Evolutionary conservation across 176 grass and related monocot species (phyloP), one percentile per base, ranked within the genome.

Genomic region (Oryza meridionalis): DNA sequence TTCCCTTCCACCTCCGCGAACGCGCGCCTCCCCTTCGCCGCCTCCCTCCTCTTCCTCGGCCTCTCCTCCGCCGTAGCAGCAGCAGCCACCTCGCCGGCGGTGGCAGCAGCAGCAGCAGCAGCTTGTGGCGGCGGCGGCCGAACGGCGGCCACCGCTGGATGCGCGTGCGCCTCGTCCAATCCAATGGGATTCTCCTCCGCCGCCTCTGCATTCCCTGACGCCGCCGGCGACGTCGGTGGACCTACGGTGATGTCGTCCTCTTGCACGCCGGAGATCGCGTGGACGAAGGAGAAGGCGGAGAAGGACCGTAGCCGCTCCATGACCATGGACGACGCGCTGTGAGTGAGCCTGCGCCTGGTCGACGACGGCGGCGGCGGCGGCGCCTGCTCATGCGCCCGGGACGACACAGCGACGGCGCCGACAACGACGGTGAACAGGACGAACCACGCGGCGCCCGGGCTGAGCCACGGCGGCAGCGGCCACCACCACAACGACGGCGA

Each of bases 401-500:
- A 87, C 76, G 80, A 6, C 47, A 64, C 4, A 37, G 46, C 81
- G 61, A 88, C 77, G 76, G 77, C 81, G 38, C 62, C 21, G 63
- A 88, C 70, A 7, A 89, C 11, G 49, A 31, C 70, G 63, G 69
- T 88, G 76, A 88, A 80, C 59, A 88, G 62, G 76, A 80, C 2
- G 76, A 89, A 84, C 69, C 81, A 89, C 49, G 82, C 81, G 5
- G 76, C 16, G 19, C 46, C 70, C 14, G 81, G 71, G 76, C 81
- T 69, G 62, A 88, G 47, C 81, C 87, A 84, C 69, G 79, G 19
- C 65, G 61, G 21, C 61, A 64, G 35, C 86, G 32, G 65, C 67
- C 53, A 66, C n/a, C 11, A 66, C 16, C 35, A 37, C 35, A 1
- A 37, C 35, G 35, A 37, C 35, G 35, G 35, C 35, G 6, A 19